Evolutionary conservation across 257 asterid species (phyloP), one percentile per base, ranked within the genome.

Genomic region (Plectranthus barbatus): DNA sequence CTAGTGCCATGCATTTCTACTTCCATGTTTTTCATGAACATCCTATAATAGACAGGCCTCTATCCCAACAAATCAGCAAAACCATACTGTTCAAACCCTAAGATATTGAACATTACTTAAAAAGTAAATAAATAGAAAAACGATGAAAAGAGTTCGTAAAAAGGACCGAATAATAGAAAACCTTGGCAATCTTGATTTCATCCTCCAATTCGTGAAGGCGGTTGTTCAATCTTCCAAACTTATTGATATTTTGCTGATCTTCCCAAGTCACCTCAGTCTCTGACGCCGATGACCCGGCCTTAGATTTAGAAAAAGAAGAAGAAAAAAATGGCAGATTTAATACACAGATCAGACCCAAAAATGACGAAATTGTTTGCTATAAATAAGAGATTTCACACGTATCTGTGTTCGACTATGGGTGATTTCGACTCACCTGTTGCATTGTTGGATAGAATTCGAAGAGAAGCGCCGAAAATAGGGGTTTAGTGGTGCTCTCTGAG

Each of bases 161-260:
- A 39, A 40, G 11, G 23, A 3, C 31, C 29, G 58, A 55, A 5
- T 9, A 29, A 19, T 17, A 10, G 12, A 52, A 10, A 70, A 91
- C 97, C 96, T 90, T 90, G 41, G 99, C 94, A 21, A 64, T 58
- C 77, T 87, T 87, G 82, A 90, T 85, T 75, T 93, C 97, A 60
- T 93, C 99, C 12, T 90, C 91, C 29, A 93, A 84, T 51, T 90
- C 97, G 67, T 93, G 99, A 44, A 87, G 82, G 48, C 96, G 86
- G 34, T 85, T 93, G 76, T 93, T 93, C 57, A 93, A 75, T 75
- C 96, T 76, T 26, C 96, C 90, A 47, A 93, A 93, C 68, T 90
- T 84, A 78, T 90, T 93, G 74, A 93, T 93, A 46, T 89, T 93
- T 83, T 85, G 97, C 76, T 93, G 99, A 76, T 93, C 99, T 59